These are phyloP conservation scores for Closterium sp. DNA, from an alignment of 139 green algal genomes.

Conservation along the genomic window DNA sequence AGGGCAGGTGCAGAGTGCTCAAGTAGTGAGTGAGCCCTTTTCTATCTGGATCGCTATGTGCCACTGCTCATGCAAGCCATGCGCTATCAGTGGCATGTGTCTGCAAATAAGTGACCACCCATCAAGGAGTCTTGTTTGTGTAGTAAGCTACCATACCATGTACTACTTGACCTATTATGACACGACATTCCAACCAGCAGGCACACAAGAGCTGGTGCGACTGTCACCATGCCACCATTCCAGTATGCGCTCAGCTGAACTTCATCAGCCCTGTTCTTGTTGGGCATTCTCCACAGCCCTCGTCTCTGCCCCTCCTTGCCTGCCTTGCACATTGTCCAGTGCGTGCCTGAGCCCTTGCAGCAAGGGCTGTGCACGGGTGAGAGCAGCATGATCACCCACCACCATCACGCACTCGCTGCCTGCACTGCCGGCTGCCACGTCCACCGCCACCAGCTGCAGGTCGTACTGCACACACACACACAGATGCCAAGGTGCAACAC, in stretches of 20 bases:
- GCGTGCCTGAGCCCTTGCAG: not conserved
- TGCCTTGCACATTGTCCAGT: not conserved
- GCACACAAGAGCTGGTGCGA: not conserved
- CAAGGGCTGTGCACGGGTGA: not conserved
- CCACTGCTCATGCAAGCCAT: not conserved
- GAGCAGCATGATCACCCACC: not conserved
- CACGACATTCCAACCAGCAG: not conserved
- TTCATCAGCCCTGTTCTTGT: not conserved
- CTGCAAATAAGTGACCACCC: not conserved
- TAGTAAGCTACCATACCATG: too few species aligned
- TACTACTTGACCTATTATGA: too few species aligned
- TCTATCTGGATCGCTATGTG: not conserved
- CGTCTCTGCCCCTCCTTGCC: not conserved
- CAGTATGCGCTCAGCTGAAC: too few species aligned
- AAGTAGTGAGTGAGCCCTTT: too few species aligned
- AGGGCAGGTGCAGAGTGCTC: too few species aligned
- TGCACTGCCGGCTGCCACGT: not conserved
- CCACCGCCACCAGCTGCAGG: not conserved
- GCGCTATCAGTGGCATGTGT: not conserved
- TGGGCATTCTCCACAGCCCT: not conserved
- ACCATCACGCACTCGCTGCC: not conserved
- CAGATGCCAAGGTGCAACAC: not conserved
- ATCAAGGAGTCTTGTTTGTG: too few species aligned
- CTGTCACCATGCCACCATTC: too few species aligned
- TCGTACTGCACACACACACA: not conserved